Evolutionary conservation across 768 basidiomycete genomes (phyloP).

Genomic region (Tricholoma flavovirens): DNA sequence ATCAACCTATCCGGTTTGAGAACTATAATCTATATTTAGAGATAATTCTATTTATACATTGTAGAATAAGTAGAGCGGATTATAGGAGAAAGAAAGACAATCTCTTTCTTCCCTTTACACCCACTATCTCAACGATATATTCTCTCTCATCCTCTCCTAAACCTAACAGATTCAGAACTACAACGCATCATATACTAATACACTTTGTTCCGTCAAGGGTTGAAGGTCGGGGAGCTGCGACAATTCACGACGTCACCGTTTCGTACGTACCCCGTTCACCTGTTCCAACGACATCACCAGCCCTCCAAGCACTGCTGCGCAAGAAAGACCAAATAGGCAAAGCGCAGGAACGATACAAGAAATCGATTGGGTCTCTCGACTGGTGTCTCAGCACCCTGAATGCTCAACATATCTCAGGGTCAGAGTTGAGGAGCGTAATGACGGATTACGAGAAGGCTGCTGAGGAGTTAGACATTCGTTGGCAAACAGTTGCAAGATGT

Average conservation of each 20-base stretch:
- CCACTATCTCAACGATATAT: too few relatives aligned
- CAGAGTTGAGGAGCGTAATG: conserved; percentile 14
- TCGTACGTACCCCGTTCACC: conserved; percentile 11
- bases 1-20: too few relatives aligned
- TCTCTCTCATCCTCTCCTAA: too few relatives aligned
- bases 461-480: conserved; percentile 23
- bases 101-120: too few relatives aligned
- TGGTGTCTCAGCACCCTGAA: conserved; percentile 22
- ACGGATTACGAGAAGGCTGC: conserved; percentile 20
- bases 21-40: too few relatives aligned
- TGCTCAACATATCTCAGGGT: conserved; percentile 18
- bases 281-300: conserved; percentile 15
- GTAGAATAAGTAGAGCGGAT: too few relatives aligned
- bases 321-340: conserved; percentile 14
- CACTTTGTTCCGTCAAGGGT: conserved; percentile 18
- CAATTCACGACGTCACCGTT: conserved; percentile 32
- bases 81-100: too few relatives aligned
- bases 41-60: too few relatives aligned
- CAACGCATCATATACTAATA: background rate
- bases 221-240: conserved; percentile 27
- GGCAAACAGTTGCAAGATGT: conserved; percentile 14
- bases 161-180: too few relatives aligned
- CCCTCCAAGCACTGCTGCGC: conserved; percentile 14
- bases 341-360: conserved; percentile 19
- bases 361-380: conserved; percentile 18